Evolutionary conservation across 805 yeast species (phyloP).

Genomic region (Starmerella sp.): DNA sequence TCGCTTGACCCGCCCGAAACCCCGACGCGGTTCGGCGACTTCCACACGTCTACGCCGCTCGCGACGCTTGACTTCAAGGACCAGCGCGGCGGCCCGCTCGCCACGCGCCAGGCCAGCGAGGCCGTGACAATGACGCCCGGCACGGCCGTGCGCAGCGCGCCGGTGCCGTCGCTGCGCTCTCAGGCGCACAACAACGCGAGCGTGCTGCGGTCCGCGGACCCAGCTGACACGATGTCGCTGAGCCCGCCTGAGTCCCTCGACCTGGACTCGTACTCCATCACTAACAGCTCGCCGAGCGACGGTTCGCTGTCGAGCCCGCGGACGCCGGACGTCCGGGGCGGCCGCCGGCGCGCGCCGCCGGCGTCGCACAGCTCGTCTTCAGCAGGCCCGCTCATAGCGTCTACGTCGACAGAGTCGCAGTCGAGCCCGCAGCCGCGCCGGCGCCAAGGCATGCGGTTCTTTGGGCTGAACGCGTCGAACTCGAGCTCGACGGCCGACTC

Average conservation of each 20-base stretch:
- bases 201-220: constrained; percentile 13
- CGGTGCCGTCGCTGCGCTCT: constrained; percentile 2
- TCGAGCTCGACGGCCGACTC: not conserved
- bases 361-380: not conserved
- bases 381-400: not conserved
- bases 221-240: constrained; percentile 14
- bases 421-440: constrained; percentile 13
- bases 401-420: constrained; percentile 9
- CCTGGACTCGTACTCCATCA: not conserved
- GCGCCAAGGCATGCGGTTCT: constrained; percentile 6
- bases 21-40: constrained; percentile 15
- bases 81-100: constrained; percentile 2
- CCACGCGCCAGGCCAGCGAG: constrained; percentile 20
- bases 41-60: constrained; percentile 17
- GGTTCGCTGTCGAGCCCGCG: constrained; percentile 9
- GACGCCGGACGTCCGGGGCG: constrained; percentile 7
- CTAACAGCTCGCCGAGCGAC: constrained; percentile 4
- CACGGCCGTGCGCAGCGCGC: constrained; percentile 6
- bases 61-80: not conserved
- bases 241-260: constrained; percentile 10
- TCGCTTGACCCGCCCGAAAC: constrained; percentile 15
- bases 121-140: constrained; percentile 23
- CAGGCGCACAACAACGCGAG: not conserved
- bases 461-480: constrained; percentile 1
- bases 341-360: not conserved